Evolutionary conservation across 345 rosid genomes (phyloP).

Genomic region (Rhizophora apiculata): DNA sequence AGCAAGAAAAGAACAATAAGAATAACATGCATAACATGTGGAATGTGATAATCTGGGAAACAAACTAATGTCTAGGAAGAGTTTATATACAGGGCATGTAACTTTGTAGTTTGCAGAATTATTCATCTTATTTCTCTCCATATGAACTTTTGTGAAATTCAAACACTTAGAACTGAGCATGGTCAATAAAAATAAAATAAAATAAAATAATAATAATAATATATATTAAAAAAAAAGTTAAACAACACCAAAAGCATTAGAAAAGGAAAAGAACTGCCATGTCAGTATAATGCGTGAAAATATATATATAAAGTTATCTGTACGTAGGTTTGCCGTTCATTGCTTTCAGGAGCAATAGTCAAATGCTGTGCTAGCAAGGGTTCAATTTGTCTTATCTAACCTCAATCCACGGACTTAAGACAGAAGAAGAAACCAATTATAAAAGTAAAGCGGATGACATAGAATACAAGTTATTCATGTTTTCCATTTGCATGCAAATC

Average conservation of each 20-base stretch:
- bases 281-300: no score
- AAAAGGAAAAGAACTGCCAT: background rate
- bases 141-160: constrained; percentile 1
- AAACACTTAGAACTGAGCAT: background rate
- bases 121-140: background rate
- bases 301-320: background rate
- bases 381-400: background rate
- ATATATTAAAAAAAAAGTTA: no score
- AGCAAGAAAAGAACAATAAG: background rate
- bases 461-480: no score
- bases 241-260: background rate
- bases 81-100: background rate
- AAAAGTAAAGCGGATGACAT: background rate
- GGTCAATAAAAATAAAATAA: no score
- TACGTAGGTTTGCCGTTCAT: background rate
- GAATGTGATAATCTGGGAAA: background rate
- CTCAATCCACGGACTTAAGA: background rate
- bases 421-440: background rate
- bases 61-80: background rate
- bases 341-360: background rate
- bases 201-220: no score
- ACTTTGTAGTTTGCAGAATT: background rate
- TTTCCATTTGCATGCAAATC: no score
- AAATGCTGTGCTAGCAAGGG: background rate
- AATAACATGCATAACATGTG: background rate